Conservation (phyloP, 257 asterid genomes). For the Forsythia viridissima region DNA sequence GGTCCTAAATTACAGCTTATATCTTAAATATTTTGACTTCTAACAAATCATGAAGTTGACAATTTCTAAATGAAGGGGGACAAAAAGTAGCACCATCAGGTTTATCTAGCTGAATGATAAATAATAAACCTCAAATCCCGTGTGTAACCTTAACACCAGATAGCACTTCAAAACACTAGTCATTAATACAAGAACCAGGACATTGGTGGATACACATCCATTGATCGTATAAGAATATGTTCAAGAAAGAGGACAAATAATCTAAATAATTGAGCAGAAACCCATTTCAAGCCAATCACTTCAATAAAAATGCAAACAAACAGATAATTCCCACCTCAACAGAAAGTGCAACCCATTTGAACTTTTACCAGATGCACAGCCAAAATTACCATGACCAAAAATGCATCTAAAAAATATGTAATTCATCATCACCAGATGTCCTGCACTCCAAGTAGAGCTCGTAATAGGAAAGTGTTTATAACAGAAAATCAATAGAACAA, state of each 20-base stretch:
- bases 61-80: background rate
- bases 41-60: background rate
- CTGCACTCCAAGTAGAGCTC: background rate
- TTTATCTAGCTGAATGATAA: too few species aligned
- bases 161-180: background rate
- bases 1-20: background rate
- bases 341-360: background rate
- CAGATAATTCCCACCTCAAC: background rate
- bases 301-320: background rate
- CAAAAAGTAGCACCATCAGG: background rate
- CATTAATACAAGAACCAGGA: background rate
- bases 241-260: background rate
- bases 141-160: background rate
- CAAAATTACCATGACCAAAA: background rate
- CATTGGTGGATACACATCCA: too few species aligned
- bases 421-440: background rate
- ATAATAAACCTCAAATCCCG: background rate
- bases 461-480: background rate
- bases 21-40: background rate
- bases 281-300: background rate
- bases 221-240: background rate
- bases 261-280: background rate
- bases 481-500: background rate
- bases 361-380: background rate
- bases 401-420: background rate